phyloP scores from a whole-genome alignment of 2,329 filamentous ascomycete genomes.

The Cladophialophora exuberans region DNA sequence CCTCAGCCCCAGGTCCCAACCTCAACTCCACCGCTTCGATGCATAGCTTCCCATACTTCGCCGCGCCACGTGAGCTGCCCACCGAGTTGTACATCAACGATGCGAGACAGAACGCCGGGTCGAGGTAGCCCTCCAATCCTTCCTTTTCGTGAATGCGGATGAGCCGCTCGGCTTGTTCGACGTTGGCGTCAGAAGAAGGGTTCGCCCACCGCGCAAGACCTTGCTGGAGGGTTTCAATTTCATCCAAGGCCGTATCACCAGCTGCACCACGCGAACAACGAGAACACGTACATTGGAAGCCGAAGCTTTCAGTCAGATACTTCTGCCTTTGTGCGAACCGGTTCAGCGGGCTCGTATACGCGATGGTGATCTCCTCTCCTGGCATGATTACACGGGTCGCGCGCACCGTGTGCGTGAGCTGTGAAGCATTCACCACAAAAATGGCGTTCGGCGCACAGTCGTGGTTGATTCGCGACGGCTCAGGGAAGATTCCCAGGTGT shows the following conservation, averaged over 20 bases:
- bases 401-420: slow-evolving; percentile 17
- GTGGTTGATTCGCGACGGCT: slow-evolving; percentile 27
- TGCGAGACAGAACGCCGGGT: slow-evolving; percentile 24
- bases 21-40: slow-evolving; percentile 19
- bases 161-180: slow-evolving; percentile 19
- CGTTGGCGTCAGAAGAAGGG: background rate
- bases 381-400: slow-evolving; percentile 70
- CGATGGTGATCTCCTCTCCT: slow-evolving; percentile 94
- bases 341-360: slow-evolving; percentile 56
- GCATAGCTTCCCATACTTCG: slow-evolving; percentile 20
- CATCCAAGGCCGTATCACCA: slow-evolving; percentile 11
- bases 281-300: slow-evolving; percentile 22
- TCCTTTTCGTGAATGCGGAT: slow-evolving; percentile 11
- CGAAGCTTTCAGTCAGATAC: slow-evolving; percentile 20
- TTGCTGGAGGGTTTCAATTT: slow-evolving; percentile 16
- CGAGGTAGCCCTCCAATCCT: slow-evolving; percentile 21
- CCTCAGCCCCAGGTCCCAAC: slow-evolving; percentile 10
- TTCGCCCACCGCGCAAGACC: slow-evolving; percentile 17
- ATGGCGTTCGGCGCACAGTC: slow-evolving; percentile 26
- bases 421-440: slow-evolving; percentile 6
- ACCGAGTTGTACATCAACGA: slow-evolving; percentile 24
- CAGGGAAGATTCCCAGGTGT: slow-evolving; percentile 27
- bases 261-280: slow-evolving; percentile 16
- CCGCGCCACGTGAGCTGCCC: slow-evolving; percentile 16
- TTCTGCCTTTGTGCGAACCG: slow-evolving; percentile 8